phyloP scores from a whole-genome alignment of 2,329 filamentous ascomycete species.

The Paecilomyces sp. region DNA sequence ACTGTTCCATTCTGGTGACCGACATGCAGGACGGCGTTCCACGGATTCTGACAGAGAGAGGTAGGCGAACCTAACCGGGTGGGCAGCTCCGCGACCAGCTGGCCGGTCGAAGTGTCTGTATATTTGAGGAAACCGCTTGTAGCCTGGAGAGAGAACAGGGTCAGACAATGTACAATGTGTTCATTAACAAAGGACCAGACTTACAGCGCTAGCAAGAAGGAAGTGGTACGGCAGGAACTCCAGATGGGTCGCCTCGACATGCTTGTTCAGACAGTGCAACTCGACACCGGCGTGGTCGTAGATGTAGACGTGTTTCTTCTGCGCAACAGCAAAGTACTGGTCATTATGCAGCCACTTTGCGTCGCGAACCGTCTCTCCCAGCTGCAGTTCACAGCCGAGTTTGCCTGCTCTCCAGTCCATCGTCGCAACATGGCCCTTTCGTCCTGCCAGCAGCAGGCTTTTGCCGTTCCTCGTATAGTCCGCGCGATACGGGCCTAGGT shows the following conservation, averaged over 20 bases:
- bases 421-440: slow-evolving; percentile 90
- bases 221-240: slow-evolving; percentile 97
- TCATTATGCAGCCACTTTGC: slow-evolving; percentile 91
- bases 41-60: slow-evolving; percentile 78
- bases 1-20: slow-evolving; percentile 95
- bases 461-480: slow-evolving; percentile 89
- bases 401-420: slow-evolving; percentile 96
- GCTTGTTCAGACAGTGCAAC: slow-evolving; percentile 82
- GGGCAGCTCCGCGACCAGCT: slow-evolving; percentile 76
- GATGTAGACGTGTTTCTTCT: slow-evolving; percentile 96
- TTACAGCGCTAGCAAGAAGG: slow-evolving; percentile 74
- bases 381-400: slow-evolving; percentile 81
- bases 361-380: slow-evolving; percentile 85
- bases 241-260: slow-evolving; percentile 85
- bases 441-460: slow-evolving; percentile 74
- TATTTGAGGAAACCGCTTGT: slow-evolving; percentile 80
- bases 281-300: slow-evolving; percentile 90
- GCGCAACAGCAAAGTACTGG: slow-evolving; percentile 85
- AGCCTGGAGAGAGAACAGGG: slow-evolving; percentile 45
- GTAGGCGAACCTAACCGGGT: slow-evolving; percentile 80
- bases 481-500: slow-evolving; percentile 77
- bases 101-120: slow-evolving; percentile 88
- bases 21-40: slow-evolving; percentile 85
- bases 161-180: slow-evolving; percentile 7
- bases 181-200: slow-evolving; percentile 24